These are phyloP conservation scores for Epichloe amarillans DNA, from an alignment of 2,329 filamentous ascomycete species.

Conservation along the genomic window DNA sequence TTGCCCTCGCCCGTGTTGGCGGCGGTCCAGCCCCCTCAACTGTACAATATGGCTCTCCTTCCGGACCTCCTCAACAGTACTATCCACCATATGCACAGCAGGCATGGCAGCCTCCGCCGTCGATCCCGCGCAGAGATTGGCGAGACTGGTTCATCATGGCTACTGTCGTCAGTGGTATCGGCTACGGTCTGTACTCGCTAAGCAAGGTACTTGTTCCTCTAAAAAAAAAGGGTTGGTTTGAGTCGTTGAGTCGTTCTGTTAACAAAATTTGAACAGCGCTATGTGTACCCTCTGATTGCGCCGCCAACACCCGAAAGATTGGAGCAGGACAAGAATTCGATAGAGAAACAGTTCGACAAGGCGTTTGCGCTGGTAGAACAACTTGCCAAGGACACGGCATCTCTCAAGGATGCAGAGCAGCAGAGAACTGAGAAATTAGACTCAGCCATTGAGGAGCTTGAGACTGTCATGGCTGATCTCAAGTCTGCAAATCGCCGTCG, in stretches of 20 bases:
- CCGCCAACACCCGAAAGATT: conserved; percentile 89
- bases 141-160: conserved; percentile 99
- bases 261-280: conserved; percentile 44
- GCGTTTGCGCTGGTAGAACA: conserved; percentile 88
- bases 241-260: not conserved
- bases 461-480: conserved; percentile 67
- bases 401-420: conserved; percentile 76
- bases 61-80: conserved; percentile 29
- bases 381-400: conserved; percentile 76
- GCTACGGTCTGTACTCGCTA: conserved; percentile 78
- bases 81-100: conserved; percentile 37
- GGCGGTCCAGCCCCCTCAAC: conserved; percentile 35
- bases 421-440: conserved; percentile 75
- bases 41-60: conserved; percentile 30
- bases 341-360: conserved; percentile 87
- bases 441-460: conserved; percentile 66
- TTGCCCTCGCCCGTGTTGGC: conserved; percentile 63
- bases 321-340: conserved; percentile 82
- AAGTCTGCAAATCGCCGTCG: conserved; percentile 69
- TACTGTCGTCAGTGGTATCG: conserved; percentile 77
- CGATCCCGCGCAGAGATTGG: conserved; percentile 76
- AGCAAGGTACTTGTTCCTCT: conserved; percentile 52
- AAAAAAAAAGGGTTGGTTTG: not conserved
- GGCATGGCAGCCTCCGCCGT: conserved; percentile 45
- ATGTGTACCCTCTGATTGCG: conserved; percentile 79